Evolutionary conservation across 768 basidiomycete species (phyloP), one percentile per base, ranked within the genome.

Genomic region (Kwoniella mangroviensis): DNA sequence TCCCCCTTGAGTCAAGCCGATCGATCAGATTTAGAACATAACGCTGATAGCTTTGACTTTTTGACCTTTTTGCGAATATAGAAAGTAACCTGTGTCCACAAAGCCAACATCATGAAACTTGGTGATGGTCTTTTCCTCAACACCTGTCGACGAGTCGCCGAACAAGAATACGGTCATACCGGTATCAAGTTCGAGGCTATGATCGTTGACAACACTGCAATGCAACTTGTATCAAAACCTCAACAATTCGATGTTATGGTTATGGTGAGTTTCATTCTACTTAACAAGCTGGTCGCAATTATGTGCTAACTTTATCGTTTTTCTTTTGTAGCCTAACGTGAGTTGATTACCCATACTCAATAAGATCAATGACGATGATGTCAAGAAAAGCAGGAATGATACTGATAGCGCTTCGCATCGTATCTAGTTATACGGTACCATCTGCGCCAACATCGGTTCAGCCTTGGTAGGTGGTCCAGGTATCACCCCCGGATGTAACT

Each of bases 51-150:
- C 2, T 24, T 45, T 10, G n/a, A 0, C 2, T 15, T 19, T 7
- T 26, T n/a, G 11, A 3, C 26, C 45, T 49, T 22, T 17, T 24
- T 49, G 57, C 72, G 6, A 34, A 34, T 34, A 7, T 34, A 96
- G 94, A 98, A 96, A 91, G 96, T 99, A 75, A 99, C 97, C 52
- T 98, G 95, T 81, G 94, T 99, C 55, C 97, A 99, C 89, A 99
- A 99, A 85, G 97, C 97, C 79, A 98, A 98, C 87, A 99, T 99
- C 87, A 99, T 99, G 97, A 99, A 99, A 85, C 90, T 98, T 77
- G 96, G 96, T 83, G 97, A 98, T 80, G 97, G 97, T 84, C 89
- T 99, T 53, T 98, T 98, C 90, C 88, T 98, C 78, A 95, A 94
- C 85, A 98, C 95, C 24, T 99, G 98, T 90, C 92, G 94, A 76